These are phyloP conservation scores for Solanum hybrid DNA, from an alignment of 305 asterid genomes.

Conservation along the genomic window DNA sequence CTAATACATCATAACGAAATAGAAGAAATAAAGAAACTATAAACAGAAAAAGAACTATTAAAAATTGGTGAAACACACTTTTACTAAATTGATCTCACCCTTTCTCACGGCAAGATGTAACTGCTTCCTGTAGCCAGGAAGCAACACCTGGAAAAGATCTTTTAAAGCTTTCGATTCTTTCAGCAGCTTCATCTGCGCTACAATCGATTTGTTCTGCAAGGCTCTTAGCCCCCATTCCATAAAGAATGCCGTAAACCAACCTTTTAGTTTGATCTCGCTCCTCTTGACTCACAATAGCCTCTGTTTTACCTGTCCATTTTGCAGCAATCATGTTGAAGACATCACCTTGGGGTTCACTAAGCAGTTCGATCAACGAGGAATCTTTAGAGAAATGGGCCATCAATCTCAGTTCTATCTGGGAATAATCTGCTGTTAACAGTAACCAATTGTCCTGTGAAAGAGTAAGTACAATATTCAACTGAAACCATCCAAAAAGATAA, in stretches of 20 bases:
- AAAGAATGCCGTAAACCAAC: conserved; percentile 84
- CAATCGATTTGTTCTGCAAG: conserved; percentile 87
- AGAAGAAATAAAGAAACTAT: background rate
- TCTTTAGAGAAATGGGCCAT: conserved; percentile 99
- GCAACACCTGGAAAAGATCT: conserved; percentile 86
- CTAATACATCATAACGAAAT: background rate
- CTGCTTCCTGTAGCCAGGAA: conserved; percentile 92
- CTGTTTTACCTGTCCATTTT: conserved; percentile 68
- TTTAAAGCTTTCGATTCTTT: conserved; percentile 72
- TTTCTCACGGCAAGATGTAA: conserved; percentile 59
- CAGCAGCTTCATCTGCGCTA: conserved; percentile 68
- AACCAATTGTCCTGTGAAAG: conserved; percentile 87
- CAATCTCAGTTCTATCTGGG: conserved; percentile 92
- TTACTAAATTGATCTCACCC: conserved; percentile 50
- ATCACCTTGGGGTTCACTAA: conserved; percentile 61
- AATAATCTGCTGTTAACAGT: conserved; percentile 87
- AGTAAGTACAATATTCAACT: conserved; percentile 15
- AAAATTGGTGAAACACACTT: background rate
- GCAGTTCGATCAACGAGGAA: conserved; percentile 56
- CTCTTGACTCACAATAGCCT: conserved; percentile 55
- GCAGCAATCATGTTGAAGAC: conserved; percentile 90
- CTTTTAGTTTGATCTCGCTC: conserved; percentile 94
- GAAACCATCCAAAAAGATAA: conserved; percentile 2
- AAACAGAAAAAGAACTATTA: background rate
- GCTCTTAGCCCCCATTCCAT: conserved; percentile 87